phyloP scores from a whole-genome alignment of 345 rosid genomes.

The Citrus maxima region DNA sequence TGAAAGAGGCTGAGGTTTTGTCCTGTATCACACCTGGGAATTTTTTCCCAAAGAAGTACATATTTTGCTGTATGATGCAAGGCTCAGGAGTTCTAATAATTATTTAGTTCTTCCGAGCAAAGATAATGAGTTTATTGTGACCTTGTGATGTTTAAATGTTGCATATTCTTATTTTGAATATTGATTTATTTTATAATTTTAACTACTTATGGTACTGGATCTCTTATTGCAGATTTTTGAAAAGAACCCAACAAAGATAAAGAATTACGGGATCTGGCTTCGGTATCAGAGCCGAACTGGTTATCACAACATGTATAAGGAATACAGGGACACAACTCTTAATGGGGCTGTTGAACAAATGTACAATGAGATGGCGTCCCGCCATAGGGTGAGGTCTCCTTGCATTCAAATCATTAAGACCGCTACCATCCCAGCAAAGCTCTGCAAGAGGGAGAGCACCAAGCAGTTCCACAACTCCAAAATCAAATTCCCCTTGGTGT shows the following conservation, averaged over 20 bases:
- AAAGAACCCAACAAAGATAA: slow-evolving; percentile 60
- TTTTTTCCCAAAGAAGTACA: background rate
- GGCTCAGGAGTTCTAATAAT: background rate
- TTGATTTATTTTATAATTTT: background rate
- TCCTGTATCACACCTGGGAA: background rate
- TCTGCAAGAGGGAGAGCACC: slow-evolving; percentile 69
- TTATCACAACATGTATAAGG: slow-evolving; percentile 76
- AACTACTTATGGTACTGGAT: background rate
- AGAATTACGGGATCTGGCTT: slow-evolving; percentile 65
- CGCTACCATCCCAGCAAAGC: slow-evolving; percentile 53
- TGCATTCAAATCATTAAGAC: slow-evolving; percentile 73
- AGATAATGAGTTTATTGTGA: background rate
- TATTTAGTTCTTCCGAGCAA: background rate
- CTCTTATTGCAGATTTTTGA: slow-evolving; percentile 42
- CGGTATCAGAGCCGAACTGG: slow-evolving; percentile 63
- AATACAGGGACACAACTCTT: slow-evolving; percentile 53
- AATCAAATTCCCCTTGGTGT: slow-evolving; percentile 65
- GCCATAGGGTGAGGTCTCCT: slow-evolving; percentile 65
- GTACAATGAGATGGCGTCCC: slow-evolving; percentile 72
- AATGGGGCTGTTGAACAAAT: slow-evolving; percentile 70
- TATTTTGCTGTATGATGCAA: background rate
- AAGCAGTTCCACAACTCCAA: slow-evolving; percentile 67
- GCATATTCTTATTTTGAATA: background rate
- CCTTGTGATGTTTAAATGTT: background rate
- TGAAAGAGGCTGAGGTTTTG: background rate